Evolutionary conservation across 345 rosid genomes (phyloP).

Genomic region (Limnanthes douglasii): DNA sequence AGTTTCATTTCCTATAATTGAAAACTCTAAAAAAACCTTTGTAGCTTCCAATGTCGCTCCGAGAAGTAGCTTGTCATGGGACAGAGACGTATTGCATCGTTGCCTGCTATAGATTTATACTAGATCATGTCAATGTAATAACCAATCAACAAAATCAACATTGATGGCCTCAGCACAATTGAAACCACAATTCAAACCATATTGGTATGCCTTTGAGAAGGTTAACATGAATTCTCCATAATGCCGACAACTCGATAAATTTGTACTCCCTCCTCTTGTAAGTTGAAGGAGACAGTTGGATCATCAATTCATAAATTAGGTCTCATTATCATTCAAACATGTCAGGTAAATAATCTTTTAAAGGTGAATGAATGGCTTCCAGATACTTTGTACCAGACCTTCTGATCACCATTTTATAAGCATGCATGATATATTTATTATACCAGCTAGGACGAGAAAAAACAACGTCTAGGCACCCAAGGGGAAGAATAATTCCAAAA

Average conservation of each 20-base stretch:
- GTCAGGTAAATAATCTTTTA: slow-evolving; percentile 76
- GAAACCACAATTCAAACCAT: slow-evolving; percentile 96
- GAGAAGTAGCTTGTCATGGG: slow-evolving; percentile 84
- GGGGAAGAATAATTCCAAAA: no score
- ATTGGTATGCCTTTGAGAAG: slow-evolving; percentile 90
- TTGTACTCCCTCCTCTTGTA: slow-evolving; percentile 73
- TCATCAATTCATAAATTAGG: slow-evolving; percentile 81
- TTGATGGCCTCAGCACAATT: slow-evolving; percentile 99
- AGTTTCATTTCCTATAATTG: slow-evolving; percentile 37
- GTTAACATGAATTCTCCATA: slow-evolving; percentile 88
- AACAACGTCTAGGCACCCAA: no score
- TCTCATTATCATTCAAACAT: slow-evolving; percentile 85
- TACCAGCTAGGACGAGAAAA: no score
- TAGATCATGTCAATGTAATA: slow-evolving; percentile 75
- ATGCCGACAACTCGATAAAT: slow-evolving; percentile 68
- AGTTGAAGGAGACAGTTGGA: slow-evolving; percentile 86
- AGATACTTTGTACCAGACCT: slow-evolving; percentile 94
- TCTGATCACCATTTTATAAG: slow-evolving; percentile 92
- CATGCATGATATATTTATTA: no score
- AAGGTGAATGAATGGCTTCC: slow-evolving; percentile 65
- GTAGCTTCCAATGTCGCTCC: slow-evolving; percentile 55
- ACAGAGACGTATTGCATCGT: slow-evolving; percentile 72
- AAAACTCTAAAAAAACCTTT: slow-evolving; percentile 45
- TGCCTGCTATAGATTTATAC: slow-evolving; percentile 80
- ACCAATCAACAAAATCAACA: slow-evolving; percentile 98